These are phyloP conservation scores for Trichoderma sp. DNA, from an alignment of 2,329 filamentous ascomycete species.

Conservation along the genomic window DNA sequence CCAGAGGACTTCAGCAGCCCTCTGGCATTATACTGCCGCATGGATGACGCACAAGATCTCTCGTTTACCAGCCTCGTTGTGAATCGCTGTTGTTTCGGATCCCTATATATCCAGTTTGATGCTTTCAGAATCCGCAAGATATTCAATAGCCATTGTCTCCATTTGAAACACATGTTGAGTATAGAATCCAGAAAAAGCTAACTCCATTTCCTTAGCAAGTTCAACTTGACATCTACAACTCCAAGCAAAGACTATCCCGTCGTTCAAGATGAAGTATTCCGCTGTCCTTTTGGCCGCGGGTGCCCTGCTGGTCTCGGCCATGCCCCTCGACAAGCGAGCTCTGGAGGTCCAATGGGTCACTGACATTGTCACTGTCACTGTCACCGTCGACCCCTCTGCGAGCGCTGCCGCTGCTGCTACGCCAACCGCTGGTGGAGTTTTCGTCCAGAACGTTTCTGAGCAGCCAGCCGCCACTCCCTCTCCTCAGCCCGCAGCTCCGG, in stretches of 20 bases:
- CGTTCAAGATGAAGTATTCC: slow-evolving; percentile 54
- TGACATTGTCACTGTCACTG: slow-evolving; percentile 47
- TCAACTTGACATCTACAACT: neutral
- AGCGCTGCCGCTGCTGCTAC: slow-evolving; percentile 17
- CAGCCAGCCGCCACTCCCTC: slow-evolving; percentile 14
- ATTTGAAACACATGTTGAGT: neutral
- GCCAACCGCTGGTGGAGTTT: slow-evolving; percentile 29
- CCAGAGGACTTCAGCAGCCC: neutral
- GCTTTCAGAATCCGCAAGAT: neutral
- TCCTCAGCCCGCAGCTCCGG: slow-evolving; percentile 10
- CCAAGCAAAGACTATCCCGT: neutral
- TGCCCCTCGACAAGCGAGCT: slow-evolving; percentile 45
- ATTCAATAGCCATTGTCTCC: neutral
- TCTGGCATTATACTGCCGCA: neutral
- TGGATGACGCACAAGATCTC: neutral
- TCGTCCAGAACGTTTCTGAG: slow-evolving; percentile 27
- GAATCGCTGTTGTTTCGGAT: slow-evolving; percentile 15
- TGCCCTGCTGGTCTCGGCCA: slow-evolving; percentile 48
- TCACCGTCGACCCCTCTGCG: slow-evolving; percentile 38
- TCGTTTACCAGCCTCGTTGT: neutral
- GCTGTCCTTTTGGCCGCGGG: slow-evolving; percentile 47
- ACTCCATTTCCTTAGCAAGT: neutral
- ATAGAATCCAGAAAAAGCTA: slow-evolving; percentile 7
- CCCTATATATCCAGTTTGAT: neutral
- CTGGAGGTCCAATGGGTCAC: slow-evolving; percentile 44